Evolutionary conservation across 768 basidiomycete species (phyloP).

Genomic region (Mycena venus): DNA sequence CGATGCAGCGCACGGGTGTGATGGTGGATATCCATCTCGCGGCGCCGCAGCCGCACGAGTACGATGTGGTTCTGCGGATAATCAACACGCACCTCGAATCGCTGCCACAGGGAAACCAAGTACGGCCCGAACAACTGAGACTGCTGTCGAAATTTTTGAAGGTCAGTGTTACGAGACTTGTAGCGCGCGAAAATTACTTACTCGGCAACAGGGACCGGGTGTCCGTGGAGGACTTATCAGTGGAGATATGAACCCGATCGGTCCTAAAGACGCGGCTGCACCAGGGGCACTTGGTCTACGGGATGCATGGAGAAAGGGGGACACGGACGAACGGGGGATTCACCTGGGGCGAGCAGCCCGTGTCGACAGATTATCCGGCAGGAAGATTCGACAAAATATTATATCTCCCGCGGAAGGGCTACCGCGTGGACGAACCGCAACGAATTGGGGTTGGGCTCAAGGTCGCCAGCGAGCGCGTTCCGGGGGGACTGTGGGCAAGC

Average conservation of each 20-base stretch:
- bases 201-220: conserved; percentile 29
- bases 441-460: conserved; percentile 70
- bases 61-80: conserved; percentile 65
- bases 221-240: conserved; percentile 72
- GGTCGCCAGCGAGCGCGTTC: conserved; percentile 47
- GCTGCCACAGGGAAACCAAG: conserved; percentile 55
- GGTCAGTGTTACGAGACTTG: conserved; percentile 42
- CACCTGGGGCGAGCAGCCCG: conserved; percentile 84
- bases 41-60: conserved; percentile 46
- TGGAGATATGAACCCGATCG: conserved; percentile 83
- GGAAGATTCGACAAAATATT: conserved; percentile 77
- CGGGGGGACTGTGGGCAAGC: conserved; percentile 62
- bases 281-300: conserved; percentile 60
- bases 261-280: conserved; percentile 56
- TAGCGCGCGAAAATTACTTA: not conserved
- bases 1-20: conserved; percentile 68
- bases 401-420: conserved; percentile 62
- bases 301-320: conserved; percentile 71
- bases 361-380: conserved; percentile 56
- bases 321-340: conserved; percentile 59
- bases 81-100: conserved; percentile 86
- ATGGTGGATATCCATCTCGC: conserved; percentile 68
- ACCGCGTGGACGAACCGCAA: conserved; percentile 66
- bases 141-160: conserved; percentile 65
- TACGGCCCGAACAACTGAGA: conserved; percentile 65